Evolutionary conservation across 345 rosid genomes (phyloP).

Genomic region (Rhizophora mangle): DNA sequence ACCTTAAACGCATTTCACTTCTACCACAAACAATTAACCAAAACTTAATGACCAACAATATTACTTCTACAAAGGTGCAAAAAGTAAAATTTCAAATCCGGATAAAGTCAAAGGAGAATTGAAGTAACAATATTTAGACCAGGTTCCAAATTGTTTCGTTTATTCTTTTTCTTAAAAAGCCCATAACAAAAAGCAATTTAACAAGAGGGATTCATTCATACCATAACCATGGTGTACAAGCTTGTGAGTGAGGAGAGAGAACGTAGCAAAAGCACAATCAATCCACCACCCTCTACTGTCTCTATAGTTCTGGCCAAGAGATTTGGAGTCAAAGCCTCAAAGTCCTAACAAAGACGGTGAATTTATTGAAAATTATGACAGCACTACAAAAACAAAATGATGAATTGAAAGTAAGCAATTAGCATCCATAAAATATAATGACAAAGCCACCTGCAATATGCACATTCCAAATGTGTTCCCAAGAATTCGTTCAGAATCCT

Average conservation of each 20-base stretch:
- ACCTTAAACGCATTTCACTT: no score
- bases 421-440: constrained; percentile 1
- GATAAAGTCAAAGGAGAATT: neutral
- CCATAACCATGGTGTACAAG: constrained; percentile 96
- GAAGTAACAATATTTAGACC: neutral
- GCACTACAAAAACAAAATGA: neutral
- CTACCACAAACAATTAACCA: no score
- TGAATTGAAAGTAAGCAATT: neutral
- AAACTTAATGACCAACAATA: no score
- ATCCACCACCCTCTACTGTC: constrained; percentile 96
- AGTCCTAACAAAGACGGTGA: constrained; percentile 54
- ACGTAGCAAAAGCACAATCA: constrained; percentile 70
- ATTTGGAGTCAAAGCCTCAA: constrained; percentile 96
- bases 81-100: neutral
- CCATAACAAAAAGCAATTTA: constrained; percentile 4
- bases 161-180: neutral
- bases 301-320: constrained; percentile 93
- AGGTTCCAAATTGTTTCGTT: neutral
- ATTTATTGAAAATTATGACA: constrained; percentile 7
- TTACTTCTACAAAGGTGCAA: no score
- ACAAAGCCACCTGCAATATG: constrained; percentile 69
- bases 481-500: constrained; percentile 79
- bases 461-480: constrained; percentile 99
- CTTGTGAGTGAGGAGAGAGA: constrained; percentile 84
- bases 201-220: constrained; percentile 28